A percentile compares a stretch with the other conserved stretches of the same genome.
These are phyloP conservation scores for Saccharomycopsis oosterbeekiorum DNA, from an alignment of 805 yeast genomes.

Conservation along the genomic window DNA sequence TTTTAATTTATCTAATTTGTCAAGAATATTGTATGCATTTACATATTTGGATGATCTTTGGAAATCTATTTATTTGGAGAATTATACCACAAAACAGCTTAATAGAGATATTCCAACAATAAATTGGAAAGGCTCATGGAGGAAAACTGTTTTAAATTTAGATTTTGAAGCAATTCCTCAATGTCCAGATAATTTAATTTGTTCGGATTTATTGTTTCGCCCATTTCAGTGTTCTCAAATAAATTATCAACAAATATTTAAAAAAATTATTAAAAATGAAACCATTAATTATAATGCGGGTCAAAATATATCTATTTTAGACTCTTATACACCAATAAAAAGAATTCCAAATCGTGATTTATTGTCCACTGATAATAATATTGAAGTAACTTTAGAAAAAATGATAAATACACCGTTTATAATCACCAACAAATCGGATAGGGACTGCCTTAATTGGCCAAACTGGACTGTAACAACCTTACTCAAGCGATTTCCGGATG, in stretches of 20 bases:
- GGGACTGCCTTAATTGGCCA: conserved; percentile 45
- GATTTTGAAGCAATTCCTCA: conserved; percentile 35
- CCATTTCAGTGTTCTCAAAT: conserved; percentile 78
- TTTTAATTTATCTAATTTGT: conserved; percentile 43
- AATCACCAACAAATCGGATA: conserved; percentile 24
- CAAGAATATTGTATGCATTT: conserved; percentile 63
- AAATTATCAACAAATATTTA: conserved; percentile 43
- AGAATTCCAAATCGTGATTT: conserved; percentile 39
- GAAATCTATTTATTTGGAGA: conserved; percentile 47
- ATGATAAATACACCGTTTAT: conserved; percentile 60
- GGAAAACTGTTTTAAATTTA: conserved; percentile 44
- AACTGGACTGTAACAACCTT: conserved; percentile 48
- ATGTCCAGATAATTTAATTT: conserved; percentile 41
- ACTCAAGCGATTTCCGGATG: conserved; percentile 43
- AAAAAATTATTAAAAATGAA: conserved; percentile 40
- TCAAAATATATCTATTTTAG: conserved; percentile 3
- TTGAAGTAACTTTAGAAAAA: conserved; percentile 4
- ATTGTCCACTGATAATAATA: conserved; percentile 33
- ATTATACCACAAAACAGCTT: neutral
- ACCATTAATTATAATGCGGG: conserved; percentile 12
- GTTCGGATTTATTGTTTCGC: conserved; percentile 69
- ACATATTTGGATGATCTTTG: conserved; percentile 72
- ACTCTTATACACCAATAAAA: conserved; percentile 20
- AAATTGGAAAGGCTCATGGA: conserved; percentile 72
- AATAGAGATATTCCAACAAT: conserved; percentile 4